Percentiles rank a stretch among this genome's conserved stretches.
Conservation (phyloP, 2,329 filamentous ascomycete species). For the Scedosporium minutisporum region DNA sequence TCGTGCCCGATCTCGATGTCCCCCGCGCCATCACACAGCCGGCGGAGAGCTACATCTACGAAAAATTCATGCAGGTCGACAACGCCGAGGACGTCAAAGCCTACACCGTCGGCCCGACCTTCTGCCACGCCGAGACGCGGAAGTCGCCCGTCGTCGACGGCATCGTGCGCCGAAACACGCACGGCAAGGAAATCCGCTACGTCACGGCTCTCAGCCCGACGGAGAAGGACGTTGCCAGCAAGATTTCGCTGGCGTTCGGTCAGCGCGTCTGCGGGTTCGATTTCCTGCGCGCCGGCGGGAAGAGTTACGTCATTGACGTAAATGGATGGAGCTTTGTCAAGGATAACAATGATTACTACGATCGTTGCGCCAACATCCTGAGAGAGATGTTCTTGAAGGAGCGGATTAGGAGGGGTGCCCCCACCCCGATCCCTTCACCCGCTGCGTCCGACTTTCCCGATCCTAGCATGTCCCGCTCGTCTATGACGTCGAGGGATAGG, state of each 20-base stretch:
- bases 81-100: conserved; percentile 98
- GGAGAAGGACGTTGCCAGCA: conserved; percentile 78
- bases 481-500: neutral
- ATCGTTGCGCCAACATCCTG: conserved; percentile 77
- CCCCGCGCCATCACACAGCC: conserved; percentile 77
- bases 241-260: conserved; percentile 84
- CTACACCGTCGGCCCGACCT: conserved; percentile 87
- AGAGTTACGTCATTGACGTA: conserved; percentile 96
- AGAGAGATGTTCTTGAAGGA: conserved; percentile 82
- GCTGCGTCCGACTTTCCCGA: conserved; percentile 30
- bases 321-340: conserved; percentile 99
- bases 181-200: conserved; percentile 94
- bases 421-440: conserved; percentile 35
- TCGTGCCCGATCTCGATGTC: conserved; percentile 63
- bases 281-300: conserved; percentile 73
- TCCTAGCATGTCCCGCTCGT: conserved; percentile 22
- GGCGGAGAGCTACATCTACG: conserved; percentile 83
- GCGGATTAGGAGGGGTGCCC: conserved; percentile 53
- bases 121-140: conserved; percentile 92
- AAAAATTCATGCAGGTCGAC: conserved; percentile 92
- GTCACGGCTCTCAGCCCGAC: conserved; percentile 75
- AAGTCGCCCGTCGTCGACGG: conserved; percentile 97
- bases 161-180: conserved; percentile 87
- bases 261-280: conserved; percentile 96
- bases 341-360: conserved; percentile 97